Conservation (phyloP, 306 rosid species). For the Rosa chinensis region DNA sequence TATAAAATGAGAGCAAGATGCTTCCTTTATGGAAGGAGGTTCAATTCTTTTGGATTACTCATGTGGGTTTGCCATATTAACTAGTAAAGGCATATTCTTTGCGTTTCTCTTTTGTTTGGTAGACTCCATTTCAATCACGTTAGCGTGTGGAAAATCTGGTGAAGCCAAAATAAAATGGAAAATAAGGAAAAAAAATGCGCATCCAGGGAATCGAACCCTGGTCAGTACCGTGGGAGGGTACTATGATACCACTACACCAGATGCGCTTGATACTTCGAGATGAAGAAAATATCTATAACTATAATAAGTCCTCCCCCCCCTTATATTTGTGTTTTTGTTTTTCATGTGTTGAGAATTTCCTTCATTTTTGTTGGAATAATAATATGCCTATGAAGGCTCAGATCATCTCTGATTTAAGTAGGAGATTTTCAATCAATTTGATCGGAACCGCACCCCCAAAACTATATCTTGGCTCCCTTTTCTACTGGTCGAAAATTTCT, state of each 20-base stretch:
- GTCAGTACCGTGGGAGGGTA: slow-evolving; percentile 99
- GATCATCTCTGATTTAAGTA: too few species aligned
- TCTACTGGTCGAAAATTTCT: too few species aligned
- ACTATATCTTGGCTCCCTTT: too few species aligned
- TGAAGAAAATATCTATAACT: too few species aligned
- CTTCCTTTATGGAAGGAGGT: neutral
- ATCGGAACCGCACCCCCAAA: too few species aligned
- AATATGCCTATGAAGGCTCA: too few species aligned
- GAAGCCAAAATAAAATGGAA: neutral
- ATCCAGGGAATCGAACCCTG: slow-evolving; percentile 99
- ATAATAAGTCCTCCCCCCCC: too few species aligned
- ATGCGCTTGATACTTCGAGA: slow-evolving; percentile 38
- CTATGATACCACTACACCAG: slow-evolving; percentile 99
- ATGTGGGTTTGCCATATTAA: neutral
- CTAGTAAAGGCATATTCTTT: neutral
- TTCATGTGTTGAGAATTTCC: too few species aligned
- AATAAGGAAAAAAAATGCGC: slow-evolving; percentile 37
- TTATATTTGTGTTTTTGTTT: too few species aligned
- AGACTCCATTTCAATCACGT: neutral
- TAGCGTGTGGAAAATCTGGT: neutral
- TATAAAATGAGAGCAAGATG: neutral
- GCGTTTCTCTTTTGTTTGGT: slow-evolving; percentile 11
- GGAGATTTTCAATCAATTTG: too few species aligned
- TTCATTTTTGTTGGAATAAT: too few species aligned
- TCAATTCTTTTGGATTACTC: neutral